Base-by-base conservation (phyloP, 768 basidiomycete genomes). In the Collybia mongolica region DNA sequence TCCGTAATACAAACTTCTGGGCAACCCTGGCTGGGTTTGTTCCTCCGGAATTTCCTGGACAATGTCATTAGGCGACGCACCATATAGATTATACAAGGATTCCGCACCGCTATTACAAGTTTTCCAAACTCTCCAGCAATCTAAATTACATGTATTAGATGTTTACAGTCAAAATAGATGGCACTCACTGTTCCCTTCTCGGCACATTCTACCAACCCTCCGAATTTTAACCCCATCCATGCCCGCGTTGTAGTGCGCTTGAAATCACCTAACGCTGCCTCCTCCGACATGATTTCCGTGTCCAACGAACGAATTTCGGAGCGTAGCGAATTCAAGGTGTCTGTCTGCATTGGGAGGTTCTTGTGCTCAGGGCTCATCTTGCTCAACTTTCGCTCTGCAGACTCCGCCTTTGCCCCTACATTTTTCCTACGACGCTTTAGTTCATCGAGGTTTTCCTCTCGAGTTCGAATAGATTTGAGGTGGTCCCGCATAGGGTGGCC, bases 281-380 rank as follows among this genome's bases (percentile, higher is more conserved):
- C 94, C 55, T 93, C 90, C 1, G 72, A 78, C 72, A 93, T 71
- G 48, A 98, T 95, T 17, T 93, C 87, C 2, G 83, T 77, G 59
- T 97, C 94, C 67, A 95, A 75, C 5, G 65, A 59, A 1, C 84
- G 73, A 46, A 96, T 95, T 62, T 95, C 87, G 14, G 86, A 85
- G 46, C 86, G 79, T 23, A 95, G 69, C 12, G 72, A 71, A 56
- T 84, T 84, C 40, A 97, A 69, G 1, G 74, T 65, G 20, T 93
- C 90, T 1, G 84, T 87, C 66, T 96, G 94, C 48, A 72, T 57
- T 2, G 71, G 68, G 29, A 93, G 69, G 57, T 89, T 88, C 75
- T 96, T 98, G 72, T 95, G 83, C 65, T 94, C 91, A 0, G 88
- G 77, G 54, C 79, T 80, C 93, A 97, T 95, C 72, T 88, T 96